Evolutionary conservation across 2,329 filamentous ascomycete genomes (phyloP).

Genomic region (Botrytis byssoidea): DNA sequence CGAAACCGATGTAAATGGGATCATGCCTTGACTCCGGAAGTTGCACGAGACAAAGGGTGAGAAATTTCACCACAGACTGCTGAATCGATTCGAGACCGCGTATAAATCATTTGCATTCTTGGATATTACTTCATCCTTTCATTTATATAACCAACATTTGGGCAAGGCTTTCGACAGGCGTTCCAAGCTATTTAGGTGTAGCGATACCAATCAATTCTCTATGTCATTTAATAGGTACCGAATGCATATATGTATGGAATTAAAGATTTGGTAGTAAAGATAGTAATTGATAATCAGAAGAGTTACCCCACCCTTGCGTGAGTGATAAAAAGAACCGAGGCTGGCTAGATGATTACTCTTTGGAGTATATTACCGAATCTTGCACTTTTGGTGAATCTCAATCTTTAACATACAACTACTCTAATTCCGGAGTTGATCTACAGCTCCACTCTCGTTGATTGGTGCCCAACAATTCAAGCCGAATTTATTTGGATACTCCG

Average conservation of each 20-base stretch:
- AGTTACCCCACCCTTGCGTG: background rate
- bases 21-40: slow-evolving; percentile 1
- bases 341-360: background rate
- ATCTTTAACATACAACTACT: background rate
- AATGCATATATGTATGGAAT: background rate
- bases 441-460: background rate
- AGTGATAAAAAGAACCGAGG: background rate
- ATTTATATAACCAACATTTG: background rate
- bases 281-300: background rate
- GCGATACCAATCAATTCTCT: background rate
- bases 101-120: background rate
- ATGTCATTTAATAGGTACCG: background rate
- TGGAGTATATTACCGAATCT: background rate
- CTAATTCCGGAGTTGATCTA: slow-evolving; percentile 1
- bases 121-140: background rate
- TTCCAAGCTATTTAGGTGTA: background rate
- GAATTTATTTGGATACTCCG: background rate
- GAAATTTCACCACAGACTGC: background rate
- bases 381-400: background rate
- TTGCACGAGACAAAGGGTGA: background rate
- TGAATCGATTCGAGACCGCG: background rate
- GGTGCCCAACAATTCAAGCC: background rate
- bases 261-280: background rate
- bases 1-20: background rate
- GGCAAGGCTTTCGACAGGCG: background rate